These are phyloP conservation scores for Polygonum aviculare DNA, from an alignment of 148 eudicot species.

Conservation along the genomic window DNA sequence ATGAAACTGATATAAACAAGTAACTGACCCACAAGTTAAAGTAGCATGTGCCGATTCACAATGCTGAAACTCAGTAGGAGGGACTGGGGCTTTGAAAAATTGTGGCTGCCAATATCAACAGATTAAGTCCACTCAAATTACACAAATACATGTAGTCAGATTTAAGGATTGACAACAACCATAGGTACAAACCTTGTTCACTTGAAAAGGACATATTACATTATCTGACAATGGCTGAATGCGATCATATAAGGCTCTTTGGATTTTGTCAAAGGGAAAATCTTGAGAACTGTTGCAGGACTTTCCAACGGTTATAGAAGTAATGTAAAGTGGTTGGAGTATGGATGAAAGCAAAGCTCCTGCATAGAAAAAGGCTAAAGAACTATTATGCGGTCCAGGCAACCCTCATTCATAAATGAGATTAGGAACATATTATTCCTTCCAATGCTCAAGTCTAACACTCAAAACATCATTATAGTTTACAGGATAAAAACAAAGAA, in stretches of 20 bases:
- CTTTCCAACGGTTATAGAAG: conserved; percentile 67
- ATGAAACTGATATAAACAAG: conserved; percentile 5
- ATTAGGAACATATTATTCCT: neutral
- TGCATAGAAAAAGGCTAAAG: conserved; percentile 8
- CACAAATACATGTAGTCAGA: neutral
- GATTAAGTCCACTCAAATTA: neutral
- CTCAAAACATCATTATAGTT: neutral
- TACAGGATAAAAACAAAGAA: neutral
- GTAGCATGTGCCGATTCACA: conserved; percentile 63
- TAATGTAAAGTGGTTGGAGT: conserved; percentile 71
- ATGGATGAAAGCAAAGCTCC: conserved; percentile 78
- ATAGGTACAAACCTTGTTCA: conserved; percentile 54
- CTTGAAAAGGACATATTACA: conserved; percentile 48
- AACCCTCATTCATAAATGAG: neutral
- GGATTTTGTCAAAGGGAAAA: conserved; percentile 29
- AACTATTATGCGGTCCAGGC: neutral
- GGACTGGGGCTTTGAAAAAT: conserved; percentile 55
- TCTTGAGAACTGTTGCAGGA: conserved; percentile 29
- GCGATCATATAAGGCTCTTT: conserved; percentile 60
- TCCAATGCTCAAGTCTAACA: neutral
- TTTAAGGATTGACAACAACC: neutral
- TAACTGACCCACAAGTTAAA: conserved; percentile 80
- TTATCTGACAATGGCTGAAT: conserved; percentile 37
- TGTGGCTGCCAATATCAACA: conserved; percentile 44
- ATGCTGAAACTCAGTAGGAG: conserved; percentile 83